Base-by-base conservation (phyloP, 495 filamentous ascomycete genomes). In the Trichoderma reesei region DNA sequence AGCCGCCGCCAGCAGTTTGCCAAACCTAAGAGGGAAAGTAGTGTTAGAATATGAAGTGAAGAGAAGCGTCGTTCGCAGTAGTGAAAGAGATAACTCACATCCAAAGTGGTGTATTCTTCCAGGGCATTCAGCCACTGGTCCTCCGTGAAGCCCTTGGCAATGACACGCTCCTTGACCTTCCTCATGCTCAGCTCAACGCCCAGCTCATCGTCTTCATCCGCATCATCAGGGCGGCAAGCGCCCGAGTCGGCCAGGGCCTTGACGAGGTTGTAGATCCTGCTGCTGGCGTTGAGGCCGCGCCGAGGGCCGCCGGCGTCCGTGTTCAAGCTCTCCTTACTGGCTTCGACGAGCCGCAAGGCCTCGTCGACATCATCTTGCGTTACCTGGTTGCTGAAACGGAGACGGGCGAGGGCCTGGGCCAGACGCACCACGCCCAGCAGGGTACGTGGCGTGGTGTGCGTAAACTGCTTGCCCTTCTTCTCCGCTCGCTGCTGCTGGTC, bases 91-190 rank as follows among this genome's bases (percentile, higher is more conserved):
- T 61, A 67, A 31, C 92, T 88, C 76, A 98, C 94, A 78, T 93
- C 87, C 63, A 96, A 71, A 65, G 85, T 79, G 7, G 89, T 85
- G 75, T 98, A 98, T 78, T 98, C 94, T 63, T 93, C 88, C 68
- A 98, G 81, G 42, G 91, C 88, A 66, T 83, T 83, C 61, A 86
- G 81, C 75, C 96, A 89, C 72, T 98, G 92, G 76, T 96, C 89
- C 67, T 91, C 88, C 5, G 95, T 98, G 70, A 98, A 98, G 9
- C 95, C 95, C 82, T 96, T 97, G 36, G 91, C 94, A 67, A 98
- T 80, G 36, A 98, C 91, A 48, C 94, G 73, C 71, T 98, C 92
- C 68, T 91, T 82, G 41, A 98, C 89, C 72, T 88, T 88, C 66
- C 87, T 80, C 80, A 98, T 81, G 74, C 87, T 93, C 67, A 98